Base-by-base conservation (phyloP, 805 yeast genomes). In the Candida caryicola region DNA sequence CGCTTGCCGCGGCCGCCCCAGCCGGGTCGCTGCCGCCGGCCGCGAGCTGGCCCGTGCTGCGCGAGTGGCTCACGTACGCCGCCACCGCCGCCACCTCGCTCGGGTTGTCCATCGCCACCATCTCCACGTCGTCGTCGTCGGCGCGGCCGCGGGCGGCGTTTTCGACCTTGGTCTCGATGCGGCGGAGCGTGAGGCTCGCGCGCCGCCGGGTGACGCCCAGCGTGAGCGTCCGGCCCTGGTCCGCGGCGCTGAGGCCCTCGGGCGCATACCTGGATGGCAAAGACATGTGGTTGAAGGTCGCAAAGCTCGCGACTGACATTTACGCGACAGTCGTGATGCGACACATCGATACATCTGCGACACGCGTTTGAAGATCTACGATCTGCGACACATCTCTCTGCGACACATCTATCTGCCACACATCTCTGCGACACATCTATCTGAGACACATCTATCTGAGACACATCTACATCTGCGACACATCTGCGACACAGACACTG, bases 21-120 rank as follows among this genome's bases (percentile, higher is more conserved):
- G 26, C 15, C 5, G 8, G 34, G 25, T 17, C 17, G 23, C 17
- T 31, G 27, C 39, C n/a, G n/a, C n/a, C n/a, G n/a, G n/a, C n/a
- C n/a, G n/a, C 27, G 5, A n/a, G n/a, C 10, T 21, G 25, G 25
- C 25, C 29, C 9, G 31, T n/a, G 3, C 17, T 27, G 15, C 44
- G 25, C 5, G 25, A 17, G 27, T 23, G 27, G 5, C 12, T 14
- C 16, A 74, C 62, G 42, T 58, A 73, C 17, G 71, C 60, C 0
- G 80, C 62, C 4, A 77, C 70, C 18, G 61, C 45, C 25, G 60
- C 57, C 2, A 73, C 69, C 37, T 73, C 78, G 3, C 54, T 54
- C 35, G 61, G 64, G 44, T 73, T 70, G 36, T 74, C 76, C 55
- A 73, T 66, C 1, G 72, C 73, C 15, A 66, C 42, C 80, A 76